Evolutionary conservation across 768 basidiomycete species (phyloP), one percentile per base, ranked within the genome.

Genomic region (Suillus clintonianus): DNA sequence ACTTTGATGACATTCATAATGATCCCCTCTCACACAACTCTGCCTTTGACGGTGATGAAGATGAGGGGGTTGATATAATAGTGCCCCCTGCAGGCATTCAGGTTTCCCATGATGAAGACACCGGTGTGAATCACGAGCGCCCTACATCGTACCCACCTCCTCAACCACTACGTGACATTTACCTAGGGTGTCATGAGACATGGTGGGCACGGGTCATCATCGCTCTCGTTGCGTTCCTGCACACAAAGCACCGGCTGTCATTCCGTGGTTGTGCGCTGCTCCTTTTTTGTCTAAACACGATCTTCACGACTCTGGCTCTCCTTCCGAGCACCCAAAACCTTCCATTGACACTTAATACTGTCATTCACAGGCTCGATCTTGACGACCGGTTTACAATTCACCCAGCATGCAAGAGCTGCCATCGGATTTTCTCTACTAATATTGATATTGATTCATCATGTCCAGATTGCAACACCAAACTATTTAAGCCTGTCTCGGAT

Each of bases 171-270:
- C 39, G 14, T 14, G 39, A 42, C 14, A 17, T 60, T 10, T 65
- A 65, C 47, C 43, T 24, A 47, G 42, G 53, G 19, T 42, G 45
- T 61, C 68, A 70, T 62, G 11, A 32, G 5, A 41, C 6, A 13
- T 70, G 70, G 70, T 68, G 59, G 55, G 59, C 66, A 4, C 54
- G 61, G 10, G 57, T 63, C 27, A 60, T 66, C 15, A 22, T 70
- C 11, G 13, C 66, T 19, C 61, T 71, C 22, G 62, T 70, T 34
- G 66, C 61, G 17, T 62, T 67, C 24, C 68, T 72, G 11, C 71
- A 72, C 53, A 66, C 66, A 17, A 62, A 56, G n/a, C 68, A 70
- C 48, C 70, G 64, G 45, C 58, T 72, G 36, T 65, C 71, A 9
- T 72, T 72, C 45, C 66, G 66, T 24, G 71, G 66, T 14, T 69